A percentile compares a stretch with the other conserved stretches of the same genome.
These are phyloP conservation scores for Alternaria metachromatica DNA, from an alignment of 2,329 filamentous ascomycete genomes.

Conservation along the genomic window DNA sequence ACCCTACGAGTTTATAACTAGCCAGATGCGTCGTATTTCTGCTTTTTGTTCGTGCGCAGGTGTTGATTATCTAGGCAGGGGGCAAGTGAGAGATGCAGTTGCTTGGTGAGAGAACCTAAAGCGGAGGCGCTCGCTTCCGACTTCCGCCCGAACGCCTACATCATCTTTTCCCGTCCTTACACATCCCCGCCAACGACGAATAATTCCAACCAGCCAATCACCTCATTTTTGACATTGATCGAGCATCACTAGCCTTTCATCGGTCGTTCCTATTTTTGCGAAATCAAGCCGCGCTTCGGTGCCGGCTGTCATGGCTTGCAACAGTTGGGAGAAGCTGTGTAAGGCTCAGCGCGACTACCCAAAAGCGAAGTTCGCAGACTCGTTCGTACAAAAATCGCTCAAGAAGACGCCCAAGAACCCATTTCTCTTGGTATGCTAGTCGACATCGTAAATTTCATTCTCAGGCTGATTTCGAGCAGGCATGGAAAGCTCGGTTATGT, in stretches of 20 bases:
- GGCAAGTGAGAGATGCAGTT: neutral
- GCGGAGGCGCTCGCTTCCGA: conserved; percentile 19
- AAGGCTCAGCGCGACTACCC: conserved; percentile 42
- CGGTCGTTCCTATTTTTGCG: neutral
- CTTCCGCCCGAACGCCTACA: conserved; percentile 12
- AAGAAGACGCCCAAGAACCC: conserved; percentile 47
- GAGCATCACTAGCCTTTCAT: conserved; percentile 1
- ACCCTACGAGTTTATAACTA: neutral
- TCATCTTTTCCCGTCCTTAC: conserved; percentile 17
- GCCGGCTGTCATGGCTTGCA: conserved; percentile 38
- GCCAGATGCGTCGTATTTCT: neutral
- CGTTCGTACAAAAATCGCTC: conserved; percentile 41
- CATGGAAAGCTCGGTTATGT: conserved; percentile 41
- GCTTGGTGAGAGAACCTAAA: neutral
- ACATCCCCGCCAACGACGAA: conserved; percentile 18
- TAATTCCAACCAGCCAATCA: conserved; percentile 2
- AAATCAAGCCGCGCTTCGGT: neutral
- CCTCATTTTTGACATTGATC: conserved; percentile 6
- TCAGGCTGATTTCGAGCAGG: conserved; percentile 22
- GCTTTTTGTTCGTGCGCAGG: neutral
- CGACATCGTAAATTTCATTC: neutral
- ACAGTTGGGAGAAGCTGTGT: conserved; percentile 42
- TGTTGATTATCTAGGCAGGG: neutral
- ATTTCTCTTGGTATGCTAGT: conserved; percentile 37
- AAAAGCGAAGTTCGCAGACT: conserved; percentile 44